Conservation (phyloP, 257 asterid genomes). For the Paraleonurus japonicus region DNA sequence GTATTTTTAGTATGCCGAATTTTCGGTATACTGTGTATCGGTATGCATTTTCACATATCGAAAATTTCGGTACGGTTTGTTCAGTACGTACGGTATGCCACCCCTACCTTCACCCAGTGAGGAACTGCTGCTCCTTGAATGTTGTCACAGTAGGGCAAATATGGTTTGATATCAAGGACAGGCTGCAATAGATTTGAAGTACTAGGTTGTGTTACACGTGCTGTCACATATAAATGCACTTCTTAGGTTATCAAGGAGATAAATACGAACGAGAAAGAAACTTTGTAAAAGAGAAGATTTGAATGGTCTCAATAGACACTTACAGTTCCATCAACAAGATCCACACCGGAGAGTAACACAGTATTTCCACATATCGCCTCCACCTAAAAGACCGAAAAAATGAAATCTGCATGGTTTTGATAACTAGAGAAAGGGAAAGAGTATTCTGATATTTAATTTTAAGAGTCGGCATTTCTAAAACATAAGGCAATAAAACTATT, state of each 20-base stretch:
- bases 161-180: slow-evolving; percentile 93
- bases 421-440: background rate
- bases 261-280: slow-evolving; percentile 7
- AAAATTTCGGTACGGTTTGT: too few relatives aligned
- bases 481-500: background rate
- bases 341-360: slow-evolving; percentile 84
- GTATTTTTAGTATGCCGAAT: too few relatives aligned
- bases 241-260: slow-evolving; percentile 4
- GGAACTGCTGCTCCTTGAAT: slow-evolving; percentile 73
- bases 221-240: slow-evolving; percentile 8
- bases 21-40: too few relatives aligned
- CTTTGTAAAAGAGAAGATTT: background rate
- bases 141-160: slow-evolving; percentile 91
- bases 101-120: slow-evolving; percentile 95
- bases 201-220: slow-evolving; percentile 25
- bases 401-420: background rate
- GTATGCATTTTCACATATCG: too few relatives aligned
- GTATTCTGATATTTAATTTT: background rate
- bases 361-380: slow-evolving; percentile 59
- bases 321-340: slow-evolving; percentile 96
- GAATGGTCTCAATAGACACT: slow-evolving; percentile 24
- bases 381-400: slow-evolving; percentile 45
- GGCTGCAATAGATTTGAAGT: slow-evolving; percentile 54
- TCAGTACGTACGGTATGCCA: too few relatives aligned
- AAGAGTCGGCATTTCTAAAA: background rate